Conservation (phyloP, 257 asterid genomes). For the Galeopsis tetrahit region DNA sequence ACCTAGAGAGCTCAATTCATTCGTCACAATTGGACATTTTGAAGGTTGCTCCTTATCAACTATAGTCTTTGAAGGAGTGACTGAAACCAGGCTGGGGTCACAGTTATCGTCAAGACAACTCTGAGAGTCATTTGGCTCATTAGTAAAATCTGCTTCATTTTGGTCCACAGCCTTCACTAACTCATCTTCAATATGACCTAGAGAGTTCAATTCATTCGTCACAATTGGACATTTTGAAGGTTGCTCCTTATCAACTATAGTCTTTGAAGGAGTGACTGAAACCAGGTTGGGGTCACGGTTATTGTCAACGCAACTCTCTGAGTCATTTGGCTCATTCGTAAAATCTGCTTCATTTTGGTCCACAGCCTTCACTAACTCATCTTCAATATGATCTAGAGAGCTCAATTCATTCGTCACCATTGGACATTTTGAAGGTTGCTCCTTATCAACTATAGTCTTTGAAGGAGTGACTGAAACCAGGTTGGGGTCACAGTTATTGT, state of each 20-base stretch:
- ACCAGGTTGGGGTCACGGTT: conserved; percentile 32
- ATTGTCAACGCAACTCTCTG: conserved; percentile 34
- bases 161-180: conserved; percentile 34
- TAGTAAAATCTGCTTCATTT: conserved; percentile 31
- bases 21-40: conserved; percentile 30
- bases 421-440: conserved; percentile 36
- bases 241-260: conserved; percentile 41
- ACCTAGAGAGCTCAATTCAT: conserved; percentile 34
- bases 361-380: conserved; percentile 35
- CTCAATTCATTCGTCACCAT: conserved; percentile 34
- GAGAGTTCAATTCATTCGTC: conserved; percentile 35
- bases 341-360: conserved; percentile 33
- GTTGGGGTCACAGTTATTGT: conserved; percentile 33
- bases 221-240: conserved; percentile 31
- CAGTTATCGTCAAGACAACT: conserved; percentile 36
- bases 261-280: conserved; percentile 34
- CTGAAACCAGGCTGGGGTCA: conserved; percentile 30
- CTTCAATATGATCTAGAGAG: conserved; percentile 36
- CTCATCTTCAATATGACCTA: conserved; percentile 40
- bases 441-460: conserved; percentile 40
- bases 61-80: conserved; percentile 31
- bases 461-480: conserved; percentile 24
- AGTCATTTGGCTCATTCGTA: conserved; percentile 37
- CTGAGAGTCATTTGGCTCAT: conserved; percentile 36
- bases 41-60: conserved; percentile 44